Evolutionary conservation across 108 stramenopile species (phyloP).

Genomic region (Hondaea fermentalgiana): DNA sequence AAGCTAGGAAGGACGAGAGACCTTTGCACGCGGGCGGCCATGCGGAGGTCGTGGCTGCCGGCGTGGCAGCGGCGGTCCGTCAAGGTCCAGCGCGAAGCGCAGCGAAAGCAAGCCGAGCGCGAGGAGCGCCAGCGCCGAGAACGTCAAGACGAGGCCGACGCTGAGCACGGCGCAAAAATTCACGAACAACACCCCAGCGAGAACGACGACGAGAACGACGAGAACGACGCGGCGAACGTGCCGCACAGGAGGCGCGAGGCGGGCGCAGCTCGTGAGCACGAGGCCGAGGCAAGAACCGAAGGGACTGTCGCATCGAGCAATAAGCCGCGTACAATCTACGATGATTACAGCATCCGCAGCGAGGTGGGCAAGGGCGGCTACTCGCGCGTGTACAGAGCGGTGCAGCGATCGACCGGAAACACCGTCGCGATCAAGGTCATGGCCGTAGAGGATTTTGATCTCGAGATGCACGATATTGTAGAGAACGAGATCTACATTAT

Average conservation of each 20-base stretch:
- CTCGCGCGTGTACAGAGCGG: constrained; percentile 1
- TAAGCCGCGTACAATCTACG: neutral
- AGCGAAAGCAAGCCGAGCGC: too few relatives aligned
- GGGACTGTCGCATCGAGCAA: neutral
- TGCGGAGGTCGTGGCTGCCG: too few relatives aligned
- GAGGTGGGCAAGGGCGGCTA: neutral
- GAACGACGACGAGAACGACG: too few relatives aligned
- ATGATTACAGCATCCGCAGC: neutral
- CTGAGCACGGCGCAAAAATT: too few relatives aligned
- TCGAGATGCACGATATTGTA: neutral
- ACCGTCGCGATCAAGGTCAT: constrained; percentile 13
- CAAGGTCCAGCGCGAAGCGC: too few relatives aligned
- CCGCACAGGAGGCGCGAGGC: neutral
- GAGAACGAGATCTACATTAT: neutral
- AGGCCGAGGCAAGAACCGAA: neutral
- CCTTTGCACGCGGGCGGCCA: too few relatives aligned
- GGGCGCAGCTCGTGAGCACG: neutral
- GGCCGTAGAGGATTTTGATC: neutral
- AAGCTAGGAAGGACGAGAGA: too few relatives aligned
- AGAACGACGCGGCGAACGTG: too few relatives aligned
- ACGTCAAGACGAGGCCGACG: too few relatives aligned
- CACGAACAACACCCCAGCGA: too few relatives aligned
- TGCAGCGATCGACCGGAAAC: neutral
- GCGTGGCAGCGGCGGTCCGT: too few relatives aligned
- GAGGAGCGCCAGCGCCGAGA: too few relatives aligned